Evolutionary conservation across 2,329 filamentous ascomycete genomes (phyloP), one percentile per base, ranked within the genome.

Genomic region (Alternaria triticina): DNA sequence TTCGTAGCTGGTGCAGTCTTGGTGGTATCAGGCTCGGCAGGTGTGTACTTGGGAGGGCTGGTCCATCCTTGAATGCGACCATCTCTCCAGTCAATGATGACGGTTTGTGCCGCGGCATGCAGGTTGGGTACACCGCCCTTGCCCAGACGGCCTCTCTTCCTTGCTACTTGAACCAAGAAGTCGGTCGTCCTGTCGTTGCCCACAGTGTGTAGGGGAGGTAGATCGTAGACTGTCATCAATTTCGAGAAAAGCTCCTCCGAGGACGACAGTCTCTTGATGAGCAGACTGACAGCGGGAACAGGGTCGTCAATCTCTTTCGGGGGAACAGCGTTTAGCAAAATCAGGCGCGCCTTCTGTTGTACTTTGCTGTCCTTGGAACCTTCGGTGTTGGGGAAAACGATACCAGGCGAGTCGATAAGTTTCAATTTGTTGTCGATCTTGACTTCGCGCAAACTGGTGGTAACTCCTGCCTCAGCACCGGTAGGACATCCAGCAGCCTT

Each of bases 21-120:
- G 47, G 81, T 79, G 55, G 81, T 76, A 47, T 78, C 76, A 20
- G 79, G 74, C 47, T 65, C 70, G n/a, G 85, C 84, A 49, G 91
- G 86, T 17, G 87, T 82, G 63, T 93, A 81, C 36, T 86, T 85
- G 8, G 94, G 94, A 3, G 93, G 87, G 72, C 94, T 91, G 51
- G 90, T 88, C 94, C 94, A 97, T 61, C 94, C 94, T 81, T 96
- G 93, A 73, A 99, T 96, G 56, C 96, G 89, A 25, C 94, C 95
- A 78, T 98, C 95, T 71, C 96, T 88, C 93, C 96, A 97, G 83
- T 99, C 96, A n/a, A 90, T 96, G 61, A 99, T 89, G 59, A 99
- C 94, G 1, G 93, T 91, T 87, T 96, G 95, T 67, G 95, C 96
- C 8, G 96, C 95, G 57, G 91, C 90, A 70, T 89, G 86, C 62